These are phyloP conservation scores for Blastosporella zonata DNA, from an alignment of 1,284 basidiomycete species.

Conservation along the genomic window DNA sequence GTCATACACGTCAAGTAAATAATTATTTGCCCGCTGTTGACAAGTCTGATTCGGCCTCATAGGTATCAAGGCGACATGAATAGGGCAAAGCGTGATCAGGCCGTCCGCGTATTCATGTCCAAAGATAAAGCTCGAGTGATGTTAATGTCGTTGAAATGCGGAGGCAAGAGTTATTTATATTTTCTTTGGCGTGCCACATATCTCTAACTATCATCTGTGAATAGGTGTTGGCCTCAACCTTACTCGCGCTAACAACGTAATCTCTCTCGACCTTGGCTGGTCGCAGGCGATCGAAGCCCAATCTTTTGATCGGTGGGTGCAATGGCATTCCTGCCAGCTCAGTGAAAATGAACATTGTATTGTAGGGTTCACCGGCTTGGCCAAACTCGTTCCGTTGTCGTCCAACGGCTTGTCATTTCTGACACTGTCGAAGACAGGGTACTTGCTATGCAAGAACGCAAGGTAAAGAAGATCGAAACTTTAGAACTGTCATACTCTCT, in stretches of 20 bases:
- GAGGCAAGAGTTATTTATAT: constrained; percentile 33
- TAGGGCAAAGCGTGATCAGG: constrained; percentile 44
- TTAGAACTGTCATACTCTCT: not conserved
- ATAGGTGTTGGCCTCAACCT: constrained; percentile 53
- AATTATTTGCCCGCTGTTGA: not conserved
- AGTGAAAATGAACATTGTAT: not conserved
- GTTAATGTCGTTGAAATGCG: constrained; percentile 61
- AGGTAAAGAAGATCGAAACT: constrained; percentile 34
- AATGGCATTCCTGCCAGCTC: not conserved
- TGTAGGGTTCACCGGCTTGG: constrained; percentile 49
- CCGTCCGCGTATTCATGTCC: constrained; percentile 54
- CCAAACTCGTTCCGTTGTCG: constrained; percentile 48
- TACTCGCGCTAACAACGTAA: constrained; percentile 60
- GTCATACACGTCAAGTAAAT: constrained; percentile 52
- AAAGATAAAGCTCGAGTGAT: constrained; percentile 52
- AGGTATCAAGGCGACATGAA: constrained; percentile 64
- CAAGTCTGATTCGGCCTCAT: not conserved
- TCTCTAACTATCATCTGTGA: not conserved
- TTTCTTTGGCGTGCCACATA: not conserved
- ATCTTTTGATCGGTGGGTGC: constrained; percentile 41
- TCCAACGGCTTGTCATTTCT: constrained; percentile 57
- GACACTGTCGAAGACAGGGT: constrained; percentile 63
- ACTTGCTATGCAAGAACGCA: constrained; percentile 53
- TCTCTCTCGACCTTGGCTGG: constrained; percentile 62
- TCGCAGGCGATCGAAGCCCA: constrained; percentile 56